phyloP scores from a whole-genome alignment of 1,284 basidiomycete species.

The Microstroma glucosiphilum region DNA sequence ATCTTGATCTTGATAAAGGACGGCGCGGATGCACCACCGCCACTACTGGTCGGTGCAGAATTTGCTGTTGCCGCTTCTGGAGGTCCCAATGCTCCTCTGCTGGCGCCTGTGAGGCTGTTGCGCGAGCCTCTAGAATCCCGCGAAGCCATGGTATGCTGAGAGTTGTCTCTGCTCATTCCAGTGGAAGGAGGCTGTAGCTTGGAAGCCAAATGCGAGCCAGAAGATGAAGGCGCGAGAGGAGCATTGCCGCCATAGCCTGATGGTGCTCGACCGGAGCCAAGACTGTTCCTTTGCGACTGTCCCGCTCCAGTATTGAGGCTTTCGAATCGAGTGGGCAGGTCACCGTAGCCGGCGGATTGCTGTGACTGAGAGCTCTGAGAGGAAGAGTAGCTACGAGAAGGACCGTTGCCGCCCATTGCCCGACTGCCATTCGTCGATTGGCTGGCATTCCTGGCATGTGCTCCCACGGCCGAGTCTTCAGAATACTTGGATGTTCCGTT shows the following conservation, averaged over 20 bases:
- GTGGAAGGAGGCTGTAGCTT: constrained; percentile 11
- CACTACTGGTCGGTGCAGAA: constrained; percentile 6
- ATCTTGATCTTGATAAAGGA: constrained; percentile 97
- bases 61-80: constrained; percentile 6
- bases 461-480: constrained; percentile 14
- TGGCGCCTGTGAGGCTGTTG: not conserved
- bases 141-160: constrained; percentile 14
- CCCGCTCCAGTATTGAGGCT: not conserved
- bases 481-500: constrained; percentile 15
- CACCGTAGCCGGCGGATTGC: not conserved
- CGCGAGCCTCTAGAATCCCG: constrained; percentile 27
- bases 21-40: constrained; percentile 51
- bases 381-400: not conserved
- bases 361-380: not conserved
- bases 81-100: constrained; percentile 11
- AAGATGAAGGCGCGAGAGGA: no score
- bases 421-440: no score
- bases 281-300: constrained; percentile 3
- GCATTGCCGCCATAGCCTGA: not conserved
- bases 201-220: not conserved
- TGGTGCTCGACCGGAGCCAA: constrained; percentile 1
- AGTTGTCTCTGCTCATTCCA: constrained; percentile 5
- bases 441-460: not conserved
- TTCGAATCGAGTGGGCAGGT: constrained; percentile 4
- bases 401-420: no score